Conservation (phyloP, 768 basidiomycete species). For the Psilocybe cubensis region DNA sequence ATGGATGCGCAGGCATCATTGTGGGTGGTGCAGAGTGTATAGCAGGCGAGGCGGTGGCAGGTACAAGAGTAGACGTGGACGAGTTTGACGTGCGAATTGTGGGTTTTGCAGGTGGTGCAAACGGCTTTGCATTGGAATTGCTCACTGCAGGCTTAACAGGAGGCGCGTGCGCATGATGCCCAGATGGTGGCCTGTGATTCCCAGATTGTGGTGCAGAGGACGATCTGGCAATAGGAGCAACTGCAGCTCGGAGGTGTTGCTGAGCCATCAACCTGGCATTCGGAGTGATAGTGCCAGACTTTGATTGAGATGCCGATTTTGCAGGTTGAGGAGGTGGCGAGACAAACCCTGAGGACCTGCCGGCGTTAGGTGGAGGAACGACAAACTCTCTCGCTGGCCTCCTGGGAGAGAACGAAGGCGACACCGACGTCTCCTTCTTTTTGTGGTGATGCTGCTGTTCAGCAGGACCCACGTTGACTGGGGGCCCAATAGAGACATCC, state of each 20-base stretch:
- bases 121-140: neutral
- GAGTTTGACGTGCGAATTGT: slow-evolving; percentile 16
- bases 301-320: neutral
- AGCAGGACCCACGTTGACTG: slow-evolving; percentile 18
- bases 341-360: neutral
- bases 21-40: slow-evolving; percentile 3
- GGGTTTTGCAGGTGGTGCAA: slow-evolving; percentile 6
- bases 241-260: neutral
- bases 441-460: slow-evolving; percentile 13
- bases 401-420: slow-evolving; percentile 27
- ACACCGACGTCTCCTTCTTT: slow-evolving; percentile 21
- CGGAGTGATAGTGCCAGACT: neutral
- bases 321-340: neutral
- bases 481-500: slow-evolving; percentile 27
- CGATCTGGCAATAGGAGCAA: neutral
- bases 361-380: slow-evolving; percentile 7
- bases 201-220: slow-evolving; percentile 2
- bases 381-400: slow-evolving; percentile 29
- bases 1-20: slow-evolving; percentile 1
- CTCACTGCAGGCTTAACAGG: neutral
- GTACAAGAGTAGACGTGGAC: slow-evolving; percentile 15
- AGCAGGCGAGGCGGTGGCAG: neutral
- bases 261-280: neutral
- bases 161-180: slow-evolving; percentile 13
- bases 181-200: slow-evolving; percentile 13